A percentile compares a stretch with the other conserved stretches of the same genome.
Conservation (phyloP, 1,284 basidiomycete genomes). For the Chalciporus sp. region DNA sequence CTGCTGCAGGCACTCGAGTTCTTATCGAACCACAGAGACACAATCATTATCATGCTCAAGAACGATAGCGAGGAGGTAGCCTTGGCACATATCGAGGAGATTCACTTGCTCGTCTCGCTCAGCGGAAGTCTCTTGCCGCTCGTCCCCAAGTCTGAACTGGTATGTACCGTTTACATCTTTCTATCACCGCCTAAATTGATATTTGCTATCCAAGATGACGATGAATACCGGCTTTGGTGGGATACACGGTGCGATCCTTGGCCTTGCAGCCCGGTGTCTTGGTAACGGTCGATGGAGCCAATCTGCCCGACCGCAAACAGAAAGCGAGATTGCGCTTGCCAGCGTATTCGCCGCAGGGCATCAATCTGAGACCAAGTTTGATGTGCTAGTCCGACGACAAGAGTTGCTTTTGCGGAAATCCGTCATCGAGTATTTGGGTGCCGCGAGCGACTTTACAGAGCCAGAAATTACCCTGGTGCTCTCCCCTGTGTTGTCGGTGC, state of each 20-base stretch:
- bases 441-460: constrained; percentile 73
- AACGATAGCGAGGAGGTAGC: constrained; percentile 68
- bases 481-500: constrained; percentile 57
- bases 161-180: constrained; percentile 39
- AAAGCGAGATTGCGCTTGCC: constrained; percentile 65
- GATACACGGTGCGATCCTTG: constrained; percentile 81
- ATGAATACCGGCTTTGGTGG: constrained; percentile 78
- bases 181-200: constrained; percentile 6
- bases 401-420: constrained; percentile 60
- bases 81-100: constrained; percentile 70
- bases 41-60: constrained; percentile 77
- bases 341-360: constrained; percentile 56
- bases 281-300: constrained; percentile 62
- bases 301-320: constrained; percentile 66
- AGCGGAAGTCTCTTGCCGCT: constrained; percentile 67
- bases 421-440: constrained; percentile 66
- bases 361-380: constrained; percentile 58
- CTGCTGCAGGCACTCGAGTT: constrained; percentile 68
- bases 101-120: constrained; percentile 74
- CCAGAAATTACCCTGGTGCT: constrained; percentile 68
- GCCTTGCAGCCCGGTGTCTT: constrained; percentile 77
- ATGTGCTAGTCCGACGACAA: constrained; percentile 51
- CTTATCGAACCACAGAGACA: constrained; percentile 77
- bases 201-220: constrained; percentile 44
- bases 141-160: constrained; percentile 77